These are phyloP conservation scores for Saccharomycopsis amapae DNA, from an alignment of 805 yeast species.

Conservation along the genomic window DNA sequence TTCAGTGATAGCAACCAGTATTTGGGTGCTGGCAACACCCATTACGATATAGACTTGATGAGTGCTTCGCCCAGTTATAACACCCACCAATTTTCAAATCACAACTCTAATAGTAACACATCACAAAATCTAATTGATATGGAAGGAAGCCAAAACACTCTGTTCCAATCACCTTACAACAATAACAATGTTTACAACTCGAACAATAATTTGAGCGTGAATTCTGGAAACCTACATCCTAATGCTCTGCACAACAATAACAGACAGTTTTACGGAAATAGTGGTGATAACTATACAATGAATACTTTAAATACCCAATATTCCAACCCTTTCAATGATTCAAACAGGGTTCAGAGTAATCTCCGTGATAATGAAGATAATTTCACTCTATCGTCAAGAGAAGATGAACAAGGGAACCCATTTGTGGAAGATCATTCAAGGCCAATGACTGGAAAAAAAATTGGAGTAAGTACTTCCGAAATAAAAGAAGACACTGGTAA, in stretches of 20 bases:
- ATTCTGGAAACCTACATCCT: too few relatives aligned
- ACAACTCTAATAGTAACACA: background rate
- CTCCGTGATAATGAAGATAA: constrained; percentile 7
- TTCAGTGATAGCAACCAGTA: constrained; percentile 5
- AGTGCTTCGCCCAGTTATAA: constrained; percentile 13
- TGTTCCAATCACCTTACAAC: constrained; percentile 4
- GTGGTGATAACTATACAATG: background rate
- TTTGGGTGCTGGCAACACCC: background rate
- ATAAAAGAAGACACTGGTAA: constrained; percentile 27
- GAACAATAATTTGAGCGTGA: too few relatives aligned
- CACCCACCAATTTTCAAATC: background rate
- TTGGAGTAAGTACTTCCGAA: background rate
- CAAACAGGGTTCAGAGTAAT: background rate
- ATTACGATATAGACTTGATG: constrained; percentile 21
- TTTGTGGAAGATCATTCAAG: constrained; percentile 8
- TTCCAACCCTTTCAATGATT: constrained; percentile 15
- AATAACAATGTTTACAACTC: background rate
- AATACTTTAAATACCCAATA: constrained; percentile 6
- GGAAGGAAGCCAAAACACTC: constrained; percentile 1
- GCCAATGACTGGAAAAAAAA: background rate
- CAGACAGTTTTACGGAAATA: too few relatives aligned
- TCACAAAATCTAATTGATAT: constrained; percentile 7
- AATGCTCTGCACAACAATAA: too few relatives aligned
- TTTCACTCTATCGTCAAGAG: constrained; percentile 14
- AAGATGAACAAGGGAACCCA: constrained; percentile 18